These are phyloP conservation scores for Prunus padus DNA, from an alignment of 306 rosid genomes.

Conservation along the genomic window DNA sequence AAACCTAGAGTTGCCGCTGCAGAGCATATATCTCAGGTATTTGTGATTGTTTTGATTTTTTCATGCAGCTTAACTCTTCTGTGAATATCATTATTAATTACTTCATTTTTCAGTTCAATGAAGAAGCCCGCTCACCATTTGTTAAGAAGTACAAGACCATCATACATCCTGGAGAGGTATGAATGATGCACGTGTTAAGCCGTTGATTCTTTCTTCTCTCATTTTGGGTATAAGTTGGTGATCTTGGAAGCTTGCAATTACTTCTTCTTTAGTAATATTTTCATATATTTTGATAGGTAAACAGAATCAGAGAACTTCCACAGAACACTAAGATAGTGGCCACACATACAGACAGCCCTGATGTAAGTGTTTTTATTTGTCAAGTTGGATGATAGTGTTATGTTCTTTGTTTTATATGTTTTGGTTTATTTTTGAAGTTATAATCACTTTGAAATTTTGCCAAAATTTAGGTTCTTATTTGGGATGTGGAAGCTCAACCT, in stretches of 20 bases:
- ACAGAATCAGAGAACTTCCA: conserved; percentile 96
- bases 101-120: conserved; percentile 70
- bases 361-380: conserved; percentile 49
- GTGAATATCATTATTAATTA: background rate
- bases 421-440: conserved; percentile 7
- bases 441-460: background rate
- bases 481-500: conserved; percentile 98
- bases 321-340: conserved; percentile 92
- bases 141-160: conserved; percentile 99
- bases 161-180: conserved; percentile 99
- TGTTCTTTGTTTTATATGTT: conserved; percentile 14
- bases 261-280: background rate
- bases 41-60: background rate
- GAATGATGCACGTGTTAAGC: background rate
- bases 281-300: conserved; percentile 52
- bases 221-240: background rate
- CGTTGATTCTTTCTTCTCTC: background rate
- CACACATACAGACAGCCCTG: conserved; percentile 97
- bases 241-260: background rate
- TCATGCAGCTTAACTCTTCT: conserved; percentile 5
- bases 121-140: conserved; percentile 98
- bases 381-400: background rate
- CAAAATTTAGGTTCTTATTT: conserved; percentile 74
- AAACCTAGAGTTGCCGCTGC: conserved; percentile 99
- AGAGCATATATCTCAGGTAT: conserved; percentile 94